phyloP scores from a whole-genome alignment of 805 yeast genomes.

The Kuraishia hungarica region DNA sequence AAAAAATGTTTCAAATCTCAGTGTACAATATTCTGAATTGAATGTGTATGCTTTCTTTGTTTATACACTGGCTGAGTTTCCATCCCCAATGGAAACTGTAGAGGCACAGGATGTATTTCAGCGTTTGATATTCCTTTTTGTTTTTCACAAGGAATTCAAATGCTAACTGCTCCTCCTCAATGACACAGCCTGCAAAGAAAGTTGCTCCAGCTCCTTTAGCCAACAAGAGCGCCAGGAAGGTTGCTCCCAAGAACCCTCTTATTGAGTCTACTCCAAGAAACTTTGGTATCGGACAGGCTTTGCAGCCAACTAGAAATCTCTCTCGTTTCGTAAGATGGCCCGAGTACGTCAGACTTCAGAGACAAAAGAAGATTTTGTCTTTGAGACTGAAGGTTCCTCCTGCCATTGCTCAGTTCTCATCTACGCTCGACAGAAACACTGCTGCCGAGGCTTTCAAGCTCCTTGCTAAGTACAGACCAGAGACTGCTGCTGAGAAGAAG shows the following conservation, averaged over 20 bases:
- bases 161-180: constrained; percentile 18
- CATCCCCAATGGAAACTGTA: constrained; percentile 1
- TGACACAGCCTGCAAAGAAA: constrained; percentile 49
- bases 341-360: constrained; percentile 94
- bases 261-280: constrained; percentile 84
- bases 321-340: constrained; percentile 99
- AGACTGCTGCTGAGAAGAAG: constrained; percentile 95
- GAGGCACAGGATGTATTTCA: constrained; percentile 1
- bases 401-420: constrained; percentile 93
- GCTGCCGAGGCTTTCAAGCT: constrained; percentile 96
- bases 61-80: constrained; percentile 4
- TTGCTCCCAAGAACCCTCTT: constrained; percentile 66
- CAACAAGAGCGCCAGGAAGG: constrained; percentile 48
- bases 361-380: constrained; percentile 95
- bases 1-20: background rate
- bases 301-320: constrained; percentile 94
- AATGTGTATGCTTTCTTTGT: constrained; percentile 4
- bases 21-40: constrained; percentile 6
- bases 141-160: background rate
- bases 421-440: constrained; percentile 96
- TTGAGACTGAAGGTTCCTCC: constrained; percentile 99
- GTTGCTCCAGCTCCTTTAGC: constrained; percentile 99
- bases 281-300: constrained; percentile 93
- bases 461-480: constrained; percentile 99
- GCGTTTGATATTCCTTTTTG: background rate